Base-by-base conservation (phyloP, 2,329 filamentous ascomycete genomes). In the Decorospora gaudefroyi region DNA sequence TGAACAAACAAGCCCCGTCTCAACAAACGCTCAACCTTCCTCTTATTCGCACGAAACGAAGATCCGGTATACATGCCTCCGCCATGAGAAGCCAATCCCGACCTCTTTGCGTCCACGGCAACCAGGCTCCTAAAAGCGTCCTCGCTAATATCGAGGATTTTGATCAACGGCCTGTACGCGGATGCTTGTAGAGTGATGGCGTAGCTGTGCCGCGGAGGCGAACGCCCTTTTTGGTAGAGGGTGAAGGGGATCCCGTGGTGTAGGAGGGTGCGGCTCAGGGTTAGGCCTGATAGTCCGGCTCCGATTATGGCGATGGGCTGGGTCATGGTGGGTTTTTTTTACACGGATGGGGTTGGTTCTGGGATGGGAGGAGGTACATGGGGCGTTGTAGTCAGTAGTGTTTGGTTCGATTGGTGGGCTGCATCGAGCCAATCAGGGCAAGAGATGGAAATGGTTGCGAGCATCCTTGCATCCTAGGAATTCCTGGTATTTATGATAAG, bases 221-320 rank as follows among this genome's bases (percentile, higher is more conserved):
- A 44, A 4, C 55, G 34, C 17, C 55, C 60, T 40, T 62, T 62
- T 31, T 74, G 72, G 42, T 68, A 71, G 7, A 75, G 29, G 3
- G 62, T 47, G 5, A 51, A 12, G 43, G 49, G 23, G 11, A 74
- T 69, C 8, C 63, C 64, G 15, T 56, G 61, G 7, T 62, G 48
- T 7, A 55, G 58, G 4, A 75, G 62, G 43, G 59, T 65, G 29
- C 63, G 65, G 6, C 58, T 65, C 1, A 78, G 62, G 0, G 70
- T 69, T 8, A 77, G 65, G 4, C 75, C 76, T 9, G 71, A 67
- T 11, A 77, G 62, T 4, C 76, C 76, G 10, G 74, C 74, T 8
- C 75, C 75, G 31, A 77, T 55, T 26, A 78, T 70, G 15, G 42
- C 9, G n/a, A 49, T 46, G 3, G 36, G 42, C 8, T 37, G 59